A percentile compares a stretch with the other conserved stretches of the same genome.
phyloP scores from a whole-genome alignment of 2,329 filamentous ascomycete species.

The Diaporthe australafricana region DNA sequence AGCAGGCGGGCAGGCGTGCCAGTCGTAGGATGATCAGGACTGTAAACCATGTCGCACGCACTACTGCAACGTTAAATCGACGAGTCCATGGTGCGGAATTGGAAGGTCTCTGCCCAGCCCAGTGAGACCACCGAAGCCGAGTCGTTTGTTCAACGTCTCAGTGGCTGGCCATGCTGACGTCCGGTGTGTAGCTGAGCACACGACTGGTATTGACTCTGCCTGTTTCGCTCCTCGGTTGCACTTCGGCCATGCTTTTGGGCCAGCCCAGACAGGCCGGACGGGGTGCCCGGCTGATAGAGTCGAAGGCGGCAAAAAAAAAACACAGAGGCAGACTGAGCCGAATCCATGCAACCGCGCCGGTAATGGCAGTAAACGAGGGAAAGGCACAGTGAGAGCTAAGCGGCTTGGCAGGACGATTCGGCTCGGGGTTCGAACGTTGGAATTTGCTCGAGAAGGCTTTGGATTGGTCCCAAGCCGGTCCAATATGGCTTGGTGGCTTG shows the following conservation, averaged over 20 bases:
- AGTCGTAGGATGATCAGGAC: background rate
- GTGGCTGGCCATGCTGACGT: slow-evolving; percentile 2
- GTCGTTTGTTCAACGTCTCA: background rate
- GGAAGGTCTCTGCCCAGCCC: no score
- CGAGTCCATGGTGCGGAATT: background rate
- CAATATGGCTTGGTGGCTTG: slow-evolving; percentile 20
- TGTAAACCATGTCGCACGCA: background rate
- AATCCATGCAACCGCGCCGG: background rate
- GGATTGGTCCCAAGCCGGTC: background rate
- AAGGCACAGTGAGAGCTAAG: slow-evolving; percentile 21
- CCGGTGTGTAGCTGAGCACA: background rate
- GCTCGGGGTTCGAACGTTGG: background rate
- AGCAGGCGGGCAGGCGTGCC: background rate
- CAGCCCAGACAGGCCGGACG: background rate
- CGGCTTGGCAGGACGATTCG: background rate
- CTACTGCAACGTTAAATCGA: slow-evolving; percentile 30
- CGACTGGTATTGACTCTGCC: background rate
- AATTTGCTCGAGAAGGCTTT: background rate
- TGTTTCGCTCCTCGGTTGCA: background rate
- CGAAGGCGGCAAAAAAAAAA: background rate
- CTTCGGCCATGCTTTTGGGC: background rate
- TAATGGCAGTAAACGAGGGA: background rate
- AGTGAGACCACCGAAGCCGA: background rate
- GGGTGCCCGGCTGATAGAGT: background rate
- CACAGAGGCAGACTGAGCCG: background rate